A percentile compares a stretch with the other conserved stretches of the same genome.
Evolutionary conservation across 202 grass and related monocot species (phyloP).

Genomic region (Elaeis oleifera): DNA sequence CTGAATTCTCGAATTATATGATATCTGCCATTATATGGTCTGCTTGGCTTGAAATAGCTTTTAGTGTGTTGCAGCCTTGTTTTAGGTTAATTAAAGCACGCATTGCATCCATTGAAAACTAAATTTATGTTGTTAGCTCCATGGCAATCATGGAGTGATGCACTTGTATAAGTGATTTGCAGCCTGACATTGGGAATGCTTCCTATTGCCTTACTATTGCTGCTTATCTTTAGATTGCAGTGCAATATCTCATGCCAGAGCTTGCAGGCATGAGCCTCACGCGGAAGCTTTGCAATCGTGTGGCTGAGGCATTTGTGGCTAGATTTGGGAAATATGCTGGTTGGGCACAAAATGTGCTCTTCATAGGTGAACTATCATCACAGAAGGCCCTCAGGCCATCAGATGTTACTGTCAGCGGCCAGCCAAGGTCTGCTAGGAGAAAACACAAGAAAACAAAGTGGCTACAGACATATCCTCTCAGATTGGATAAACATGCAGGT

Average conservation of each 20-base stretch:
- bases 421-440: slow-evolving; percentile 35
- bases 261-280: slow-evolving; percentile 61
- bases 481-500: too few species aligned
- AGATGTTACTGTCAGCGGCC: neutral
- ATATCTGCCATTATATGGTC: too few species aligned
- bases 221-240: slow-evolving; percentile 57
- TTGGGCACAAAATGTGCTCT: slow-evolving; percentile 93
- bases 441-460: slow-evolving; percentile 24
- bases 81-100: too few species aligned
- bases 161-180: too few species aligned
- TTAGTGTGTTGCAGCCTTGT: too few species aligned
- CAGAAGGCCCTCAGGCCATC: slow-evolving; percentile 29
- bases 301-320: slow-evolving; percentile 65
- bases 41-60: too few species aligned
- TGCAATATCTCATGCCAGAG: slow-evolving; percentile 67
- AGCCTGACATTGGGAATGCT: neutral
- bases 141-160: too few species aligned
- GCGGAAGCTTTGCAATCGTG: slow-evolving; percentile 49
- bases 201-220: neutral
- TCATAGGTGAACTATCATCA: slow-evolving; percentile 65
- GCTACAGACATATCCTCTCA: neutral
- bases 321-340: slow-evolving; percentile 83
- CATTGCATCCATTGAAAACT: too few species aligned
- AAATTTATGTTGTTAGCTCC: too few species aligned
- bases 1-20: too few species aligned